These are phyloP conservation scores for Phytophthora sojae DNA, from an alignment of 352 stramenopile species.

Conservation along the genomic window DNA sequence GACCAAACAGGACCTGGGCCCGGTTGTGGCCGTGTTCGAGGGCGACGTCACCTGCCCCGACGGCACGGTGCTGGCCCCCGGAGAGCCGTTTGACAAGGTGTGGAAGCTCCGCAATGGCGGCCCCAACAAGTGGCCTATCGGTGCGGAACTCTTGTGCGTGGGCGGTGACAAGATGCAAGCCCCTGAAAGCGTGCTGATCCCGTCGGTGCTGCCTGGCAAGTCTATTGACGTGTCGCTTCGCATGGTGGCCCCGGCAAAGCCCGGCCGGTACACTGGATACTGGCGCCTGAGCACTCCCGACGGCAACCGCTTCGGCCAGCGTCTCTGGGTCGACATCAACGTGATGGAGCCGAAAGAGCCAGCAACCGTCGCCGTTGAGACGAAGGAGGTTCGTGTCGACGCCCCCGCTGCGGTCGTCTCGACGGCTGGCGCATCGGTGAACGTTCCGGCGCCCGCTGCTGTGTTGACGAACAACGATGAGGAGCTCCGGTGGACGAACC, in stretches of 20 bases:
- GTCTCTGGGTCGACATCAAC: constrained; percentile 90
- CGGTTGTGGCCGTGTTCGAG: constrained; percentile 86
- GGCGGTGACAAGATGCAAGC: constrained; percentile 81
- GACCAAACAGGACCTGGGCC: constrained; percentile 72
- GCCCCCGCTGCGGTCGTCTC: constrained; percentile 41
- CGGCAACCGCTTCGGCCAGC: constrained; percentile 87
- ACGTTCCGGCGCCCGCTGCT: constrained; percentile 38
- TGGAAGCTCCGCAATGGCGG: constrained; percentile 89
- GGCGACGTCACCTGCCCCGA: constrained; percentile 88
- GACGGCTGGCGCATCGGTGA: constrained; percentile 29
- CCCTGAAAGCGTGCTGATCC: constrained; percentile 75
- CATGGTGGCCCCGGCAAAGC: constrained; percentile 66
- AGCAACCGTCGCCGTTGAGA: constrained; percentile 17
- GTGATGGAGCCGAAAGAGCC: constrained; percentile 56
- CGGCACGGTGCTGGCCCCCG: constrained; percentile 75
- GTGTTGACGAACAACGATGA: constrained; percentile 46
- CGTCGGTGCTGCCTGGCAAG: constrained; percentile 67
- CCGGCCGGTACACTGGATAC: constrained; percentile 89
- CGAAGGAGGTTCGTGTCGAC: constrained; percentile 45
- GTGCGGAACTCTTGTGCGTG: constrained; percentile 73
- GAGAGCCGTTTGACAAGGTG: constrained; percentile 83
- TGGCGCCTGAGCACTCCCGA: constrained; percentile 87
- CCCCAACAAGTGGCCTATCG: constrained; percentile 75
- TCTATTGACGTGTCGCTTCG: constrained; percentile 80
- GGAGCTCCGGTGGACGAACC: constrained; percentile 53